A percentile compares a stretch with the other conserved stretches of the same genome.
Conservation (phyloP, 306 rosid species). For the Prunus mira region DNA sequence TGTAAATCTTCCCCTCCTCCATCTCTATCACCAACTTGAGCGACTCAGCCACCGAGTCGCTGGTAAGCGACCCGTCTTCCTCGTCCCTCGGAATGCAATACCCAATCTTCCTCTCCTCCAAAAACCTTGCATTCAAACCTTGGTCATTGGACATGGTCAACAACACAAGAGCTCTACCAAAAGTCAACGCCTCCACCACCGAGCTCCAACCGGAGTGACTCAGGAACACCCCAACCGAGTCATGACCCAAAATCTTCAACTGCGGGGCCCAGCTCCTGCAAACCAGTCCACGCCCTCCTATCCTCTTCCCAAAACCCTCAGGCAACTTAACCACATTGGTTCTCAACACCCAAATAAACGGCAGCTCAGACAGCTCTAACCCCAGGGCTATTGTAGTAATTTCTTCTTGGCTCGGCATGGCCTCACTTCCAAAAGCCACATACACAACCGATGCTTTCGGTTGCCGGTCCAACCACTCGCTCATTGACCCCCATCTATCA, state of each 20-base stretch:
- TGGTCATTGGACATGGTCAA: constrained; percentile 27
- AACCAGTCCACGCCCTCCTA: constrained; percentile 31
- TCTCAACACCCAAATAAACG: constrained; percentile 41
- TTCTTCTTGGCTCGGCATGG: constrained; percentile 35
- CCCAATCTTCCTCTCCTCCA: constrained; percentile 41
- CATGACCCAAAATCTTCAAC: constrained; percentile 35
- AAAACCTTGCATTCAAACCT: constrained; percentile 27
- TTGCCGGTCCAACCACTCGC: constrained; percentile 42
- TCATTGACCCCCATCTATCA: not conserved
- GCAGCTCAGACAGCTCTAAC: constrained; percentile 33
- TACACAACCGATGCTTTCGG: constrained; percentile 30
- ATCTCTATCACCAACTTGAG: constrained; percentile 24
- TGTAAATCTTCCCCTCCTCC: constrained; percentile 33
- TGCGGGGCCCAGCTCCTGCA: constrained; percentile 45
- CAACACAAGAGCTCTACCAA: constrained; percentile 25
- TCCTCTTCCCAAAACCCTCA: constrained; percentile 44
- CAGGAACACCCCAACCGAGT: constrained; percentile 30
- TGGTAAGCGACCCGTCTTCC: constrained; percentile 28
- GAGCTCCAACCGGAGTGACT: constrained; percentile 53
- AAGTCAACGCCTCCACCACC: constrained; percentile 28
- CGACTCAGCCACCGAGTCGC: constrained; percentile 31
- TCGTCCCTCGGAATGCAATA: constrained; percentile 17
- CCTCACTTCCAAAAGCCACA: constrained; percentile 54
- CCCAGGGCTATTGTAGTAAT: constrained; percentile 43
- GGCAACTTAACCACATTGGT: constrained; percentile 22